Evolutionary conservation across 805 yeast genomes (phyloP).

Genomic region (Suhomyces sp.): DNA sequence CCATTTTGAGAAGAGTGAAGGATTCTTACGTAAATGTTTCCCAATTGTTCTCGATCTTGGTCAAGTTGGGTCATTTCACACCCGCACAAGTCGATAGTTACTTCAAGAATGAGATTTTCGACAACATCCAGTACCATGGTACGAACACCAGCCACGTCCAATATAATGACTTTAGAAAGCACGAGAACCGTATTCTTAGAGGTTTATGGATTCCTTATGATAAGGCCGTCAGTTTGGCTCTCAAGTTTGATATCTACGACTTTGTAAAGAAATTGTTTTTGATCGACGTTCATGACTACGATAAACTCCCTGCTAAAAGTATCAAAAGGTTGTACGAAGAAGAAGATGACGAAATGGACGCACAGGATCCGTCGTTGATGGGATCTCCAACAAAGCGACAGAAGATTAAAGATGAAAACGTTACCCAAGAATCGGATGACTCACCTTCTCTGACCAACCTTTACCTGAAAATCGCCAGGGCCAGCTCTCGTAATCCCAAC

Average conservation of each 20-base stretch:
- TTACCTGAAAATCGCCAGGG: not conserved
- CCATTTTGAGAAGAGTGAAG: constrained; percentile 38
- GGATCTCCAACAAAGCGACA: constrained; percentile 41
- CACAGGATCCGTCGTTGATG: constrained; percentile 10
- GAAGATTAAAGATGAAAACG: constrained; percentile 12
- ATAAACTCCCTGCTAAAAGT: constrained; percentile 33
- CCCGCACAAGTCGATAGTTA: constrained; percentile 26
- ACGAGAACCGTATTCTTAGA: constrained; percentile 23
- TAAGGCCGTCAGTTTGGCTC: constrained; percentile 38
- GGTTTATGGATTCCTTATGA: constrained; percentile 46
- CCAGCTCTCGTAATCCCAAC: constrained; percentile 33
- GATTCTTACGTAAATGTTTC: constrained; percentile 40
- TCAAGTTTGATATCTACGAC: constrained; percentile 39
- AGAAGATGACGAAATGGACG: constrained; percentile 18
- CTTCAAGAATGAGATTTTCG: constrained; percentile 31
- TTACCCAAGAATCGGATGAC: not conserved
- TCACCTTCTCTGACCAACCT: not conserved
- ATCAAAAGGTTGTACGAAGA: constrained; percentile 19
- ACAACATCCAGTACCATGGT: constrained; percentile 30
- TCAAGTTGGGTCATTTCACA: constrained; percentile 26
- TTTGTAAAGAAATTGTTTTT: constrained; percentile 34
- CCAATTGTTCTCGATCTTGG: constrained; percentile 35
- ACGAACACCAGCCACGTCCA: constrained; percentile 9
- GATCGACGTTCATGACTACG: constrained; percentile 45
- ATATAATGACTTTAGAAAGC: constrained; percentile 25